phyloP scores from a whole-genome alignment of 345 rosid genomes.

The Gossypium bickii region DNA sequence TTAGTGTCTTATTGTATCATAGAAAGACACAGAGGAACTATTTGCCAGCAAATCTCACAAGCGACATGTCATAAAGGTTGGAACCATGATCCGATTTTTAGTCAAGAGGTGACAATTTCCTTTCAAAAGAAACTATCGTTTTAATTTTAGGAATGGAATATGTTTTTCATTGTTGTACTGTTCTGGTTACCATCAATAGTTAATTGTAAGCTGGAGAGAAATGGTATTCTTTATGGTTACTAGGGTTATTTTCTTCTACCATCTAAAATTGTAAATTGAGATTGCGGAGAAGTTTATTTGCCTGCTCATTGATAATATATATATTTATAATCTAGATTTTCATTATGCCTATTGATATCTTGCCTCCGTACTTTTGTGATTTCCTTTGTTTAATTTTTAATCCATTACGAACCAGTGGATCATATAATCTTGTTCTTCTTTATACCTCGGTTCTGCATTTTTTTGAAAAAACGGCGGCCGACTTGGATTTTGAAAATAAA shows the following conservation, averaged over 20 bases:
- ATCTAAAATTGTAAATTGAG: neutral
- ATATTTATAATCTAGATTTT: neutral
- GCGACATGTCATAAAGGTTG: slow-evolving; percentile 60
- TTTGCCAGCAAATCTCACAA: slow-evolving; percentile 56
- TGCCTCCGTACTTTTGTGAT: neutral
- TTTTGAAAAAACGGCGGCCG: too few relatives aligned
- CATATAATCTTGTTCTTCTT: too few relatives aligned
- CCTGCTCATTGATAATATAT: neutral
- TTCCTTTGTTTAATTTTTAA: neutral
- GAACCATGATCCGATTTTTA: slow-evolving; percentile 57
- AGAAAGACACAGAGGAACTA: neutral
- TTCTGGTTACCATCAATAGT: neutral
- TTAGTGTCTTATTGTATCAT: neutral
- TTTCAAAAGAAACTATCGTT: neutral
- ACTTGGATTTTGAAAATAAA: too few relatives aligned
- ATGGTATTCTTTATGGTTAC: neutral
- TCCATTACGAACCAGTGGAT: neutral
- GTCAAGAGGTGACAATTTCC: slow-evolving; percentile 61
- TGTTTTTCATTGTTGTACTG: neutral
- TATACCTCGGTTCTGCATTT: too few relatives aligned
- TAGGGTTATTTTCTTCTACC: neutral
- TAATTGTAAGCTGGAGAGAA: neutral
- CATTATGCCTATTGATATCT: neutral
- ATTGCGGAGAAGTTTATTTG: neutral
- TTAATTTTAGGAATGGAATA: neutral